phyloP scores from a whole-genome alignment of 305 asterid genomes.

The Solanum hybrid region DNA sequence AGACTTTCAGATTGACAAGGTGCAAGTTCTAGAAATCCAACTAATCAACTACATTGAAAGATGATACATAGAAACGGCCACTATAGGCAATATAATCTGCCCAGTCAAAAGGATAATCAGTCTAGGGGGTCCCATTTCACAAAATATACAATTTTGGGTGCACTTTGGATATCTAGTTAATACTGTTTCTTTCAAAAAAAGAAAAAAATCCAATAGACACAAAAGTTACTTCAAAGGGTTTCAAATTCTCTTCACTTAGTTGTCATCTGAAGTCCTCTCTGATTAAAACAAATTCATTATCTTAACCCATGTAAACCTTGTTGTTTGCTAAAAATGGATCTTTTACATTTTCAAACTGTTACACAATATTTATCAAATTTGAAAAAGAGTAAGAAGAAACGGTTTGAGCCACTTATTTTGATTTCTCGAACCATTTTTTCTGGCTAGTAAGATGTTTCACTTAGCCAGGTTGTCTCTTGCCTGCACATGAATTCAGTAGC shows the following conservation, averaged over 20 bases:
- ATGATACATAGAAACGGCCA: neutral
- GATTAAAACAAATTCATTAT: neutral
- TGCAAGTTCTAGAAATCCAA: neutral
- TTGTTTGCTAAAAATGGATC: neutral
- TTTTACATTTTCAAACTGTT: neutral
- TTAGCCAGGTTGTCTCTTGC: neutral
- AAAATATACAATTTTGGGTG: neutral
- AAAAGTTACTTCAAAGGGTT: neutral
- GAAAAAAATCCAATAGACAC: neutral
- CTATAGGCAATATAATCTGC: neutral
- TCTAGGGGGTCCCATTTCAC: neutral
- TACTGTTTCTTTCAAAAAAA: neutral
- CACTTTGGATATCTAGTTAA: neutral
- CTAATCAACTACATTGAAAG: neutral
- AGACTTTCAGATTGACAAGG: constrained; percentile 9
- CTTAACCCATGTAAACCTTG: neutral
- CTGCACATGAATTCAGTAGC: neutral
- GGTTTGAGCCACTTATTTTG: neutral
- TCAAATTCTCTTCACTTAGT: neutral
- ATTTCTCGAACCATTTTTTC: neutral
- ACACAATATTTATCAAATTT: neutral
- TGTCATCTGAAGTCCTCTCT: neutral
- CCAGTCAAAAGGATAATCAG: neutral
- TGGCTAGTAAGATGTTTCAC: neutral
- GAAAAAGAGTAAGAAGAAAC: neutral